Conservation (phyloP, 2,329 filamentous ascomycete species). For the Cordyceps pruinosa region DNA sequence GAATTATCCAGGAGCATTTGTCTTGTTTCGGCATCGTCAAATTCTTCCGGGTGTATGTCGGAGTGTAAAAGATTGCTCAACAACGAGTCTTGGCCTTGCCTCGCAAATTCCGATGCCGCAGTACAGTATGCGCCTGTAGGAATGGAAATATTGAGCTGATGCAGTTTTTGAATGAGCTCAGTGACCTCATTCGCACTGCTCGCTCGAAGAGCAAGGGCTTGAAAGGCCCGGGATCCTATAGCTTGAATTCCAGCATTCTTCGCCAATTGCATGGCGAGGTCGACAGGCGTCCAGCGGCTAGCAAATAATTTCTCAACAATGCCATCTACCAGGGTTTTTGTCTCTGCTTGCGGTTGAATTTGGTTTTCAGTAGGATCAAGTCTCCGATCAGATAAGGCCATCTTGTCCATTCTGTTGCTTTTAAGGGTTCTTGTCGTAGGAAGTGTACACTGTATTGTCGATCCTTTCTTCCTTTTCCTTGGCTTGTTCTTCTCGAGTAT, state of each 20-base stretch:
- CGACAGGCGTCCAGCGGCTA: constrained; percentile 59
- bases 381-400: not conserved
- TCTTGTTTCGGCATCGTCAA: constrained; percentile 39
- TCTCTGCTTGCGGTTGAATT: not conserved
- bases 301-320: constrained; percentile 60
- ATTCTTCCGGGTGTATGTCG: constrained; percentile 50
- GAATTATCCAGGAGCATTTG: constrained; percentile 31
- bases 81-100: constrained; percentile 44
- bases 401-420: not conserved
- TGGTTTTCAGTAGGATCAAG: not conserved
- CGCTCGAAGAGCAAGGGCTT: constrained; percentile 67
- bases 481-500: not conserved
- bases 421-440: not conserved
- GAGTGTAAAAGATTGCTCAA: constrained; percentile 39
- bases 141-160: constrained; percentile 55
- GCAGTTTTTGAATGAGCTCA: constrained; percentile 53
- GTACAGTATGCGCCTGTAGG: constrained; percentile 57
- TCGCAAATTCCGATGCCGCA: constrained; percentile 58
- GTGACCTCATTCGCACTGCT: constrained; percentile 48
- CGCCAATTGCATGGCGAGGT: constrained; percentile 64
- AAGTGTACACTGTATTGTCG: not conserved
- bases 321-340: constrained; percentile 10
- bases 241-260: constrained; percentile 61
- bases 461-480: not conserved
- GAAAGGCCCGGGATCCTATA: constrained; percentile 70